These are phyloP conservation scores for Candida albicans DNA, from an alignment of 1,139 yeast species.

Conservation along the genomic window DNA sequence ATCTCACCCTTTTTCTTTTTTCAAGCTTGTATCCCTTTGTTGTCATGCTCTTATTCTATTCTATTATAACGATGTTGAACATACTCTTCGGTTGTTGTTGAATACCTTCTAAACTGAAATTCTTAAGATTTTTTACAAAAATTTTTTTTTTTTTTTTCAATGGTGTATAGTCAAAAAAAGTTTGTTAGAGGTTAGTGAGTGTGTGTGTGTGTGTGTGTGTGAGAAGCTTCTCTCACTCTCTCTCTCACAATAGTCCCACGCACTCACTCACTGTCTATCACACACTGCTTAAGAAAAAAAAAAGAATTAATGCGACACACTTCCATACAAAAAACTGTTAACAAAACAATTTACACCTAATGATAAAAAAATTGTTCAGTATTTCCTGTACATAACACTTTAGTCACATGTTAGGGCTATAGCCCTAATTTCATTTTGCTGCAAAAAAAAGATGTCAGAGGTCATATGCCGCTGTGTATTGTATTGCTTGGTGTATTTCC, in stretches of 20 bases:
- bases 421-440: conserved; percentile 2
- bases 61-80: conserved; percentile 1
- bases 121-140: conserved; percentile 3
- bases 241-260: background rate
- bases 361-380: background rate
- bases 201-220: too few relatives aligned
- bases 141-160: conserved; percentile 3
- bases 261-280: background rate
- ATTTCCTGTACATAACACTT: conserved; percentile 2
- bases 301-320: background rate
- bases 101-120: conserved; percentile 5
- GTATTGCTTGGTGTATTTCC: too few relatives aligned
- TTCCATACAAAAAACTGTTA: too few relatives aligned
- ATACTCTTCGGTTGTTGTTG: conserved; percentile 11
- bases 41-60: background rate
- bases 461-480: too few relatives aligned
- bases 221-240: conserved; percentile 1
- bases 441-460: background rate
- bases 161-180: background rate
- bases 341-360: too few relatives aligned
- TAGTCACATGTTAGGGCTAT: conserved; percentile 1
- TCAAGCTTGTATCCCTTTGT: background rate
- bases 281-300: background rate
- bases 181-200: too few relatives aligned
- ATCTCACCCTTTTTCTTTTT: background rate